A percentile compares a stretch with the other conserved stretches of the same genome.
These are phyloP conservation scores for Dysphania ambrosioides DNA, from an alignment of 148 eudicot genomes.

Conservation along the genomic window DNA sequence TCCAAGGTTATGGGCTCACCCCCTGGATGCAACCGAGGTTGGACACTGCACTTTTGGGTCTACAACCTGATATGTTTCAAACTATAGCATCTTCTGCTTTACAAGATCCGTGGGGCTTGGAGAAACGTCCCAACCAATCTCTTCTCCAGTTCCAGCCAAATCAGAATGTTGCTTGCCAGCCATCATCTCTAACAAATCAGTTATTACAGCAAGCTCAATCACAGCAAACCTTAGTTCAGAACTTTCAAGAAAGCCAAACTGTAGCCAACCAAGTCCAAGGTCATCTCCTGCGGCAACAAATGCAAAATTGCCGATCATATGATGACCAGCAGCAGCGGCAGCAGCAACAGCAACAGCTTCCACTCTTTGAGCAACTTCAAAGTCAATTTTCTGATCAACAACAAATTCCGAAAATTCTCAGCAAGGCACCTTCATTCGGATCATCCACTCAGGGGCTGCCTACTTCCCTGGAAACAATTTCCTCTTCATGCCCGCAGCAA, in stretches of 20 bases:
- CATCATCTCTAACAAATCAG: slow-evolving; percentile 36
- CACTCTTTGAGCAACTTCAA: slow-evolving; percentile 33
- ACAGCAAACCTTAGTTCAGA: slow-evolving; percentile 40
- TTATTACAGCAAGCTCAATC: slow-evolving; percentile 48
- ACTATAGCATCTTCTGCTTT: slow-evolving; percentile 64
- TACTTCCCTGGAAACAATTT: slow-evolving; percentile 34
- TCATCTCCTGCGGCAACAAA: slow-evolving; percentile 51
- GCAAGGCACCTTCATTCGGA: slow-evolving; percentile 45
- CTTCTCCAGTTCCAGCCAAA: slow-evolving; percentile 55
- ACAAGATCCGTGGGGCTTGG: slow-evolving; percentile 51
- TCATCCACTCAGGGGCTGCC: slow-evolving; percentile 46
- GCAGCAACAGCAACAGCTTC: slow-evolving; percentile 40
- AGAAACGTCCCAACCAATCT: slow-evolving; percentile 47
- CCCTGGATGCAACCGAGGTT: slow-evolving; percentile 81
- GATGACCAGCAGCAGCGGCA: slow-evolving; percentile 43
- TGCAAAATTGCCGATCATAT: slow-evolving; percentile 33
- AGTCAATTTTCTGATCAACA: slow-evolving; percentile 42
- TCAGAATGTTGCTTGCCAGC: slow-evolving; percentile 40
- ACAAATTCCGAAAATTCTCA: slow-evolving; percentile 33
- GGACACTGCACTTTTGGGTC: slow-evolving; percentile 57
- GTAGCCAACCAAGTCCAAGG: slow-evolving; percentile 38
- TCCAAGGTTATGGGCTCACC: slow-evolving; percentile 57
- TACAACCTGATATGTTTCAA: slow-evolving; percentile 62
- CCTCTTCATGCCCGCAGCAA: slow-evolving; percentile 44
- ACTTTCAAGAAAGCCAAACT: slow-evolving; percentile 40